Evolutionary conservation across 345 rosid species (phyloP).

Genomic region (Citrus trifoliata): DNA sequence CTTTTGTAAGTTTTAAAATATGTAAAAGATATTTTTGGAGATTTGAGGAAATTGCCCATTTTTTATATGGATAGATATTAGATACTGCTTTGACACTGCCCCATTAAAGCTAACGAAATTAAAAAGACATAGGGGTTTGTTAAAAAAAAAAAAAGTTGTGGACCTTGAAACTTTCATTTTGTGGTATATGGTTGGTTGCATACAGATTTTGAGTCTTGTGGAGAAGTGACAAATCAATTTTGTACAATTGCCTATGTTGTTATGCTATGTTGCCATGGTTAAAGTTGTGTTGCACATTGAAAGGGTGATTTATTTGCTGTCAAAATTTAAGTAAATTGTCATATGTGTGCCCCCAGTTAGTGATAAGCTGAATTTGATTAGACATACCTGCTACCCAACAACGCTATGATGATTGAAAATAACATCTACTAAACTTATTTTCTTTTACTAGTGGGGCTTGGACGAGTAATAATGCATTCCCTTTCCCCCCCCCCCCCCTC

Average conservation of each 20-base stretch:
- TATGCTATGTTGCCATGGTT: too few relatives aligned
- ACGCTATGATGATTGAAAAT: background rate
- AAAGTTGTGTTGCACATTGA: background rate
- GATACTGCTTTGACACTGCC: conserved; percentile 23
- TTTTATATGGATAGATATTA: background rate
- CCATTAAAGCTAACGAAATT: conserved; percentile 15
- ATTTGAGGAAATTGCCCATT: background rate
- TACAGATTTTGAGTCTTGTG: too few relatives aligned
- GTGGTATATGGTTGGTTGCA: background rate
- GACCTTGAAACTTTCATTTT: background rate
- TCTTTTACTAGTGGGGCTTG: background rate
- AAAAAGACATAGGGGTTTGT: background rate
- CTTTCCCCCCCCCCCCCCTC: too few relatives aligned
- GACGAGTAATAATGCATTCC: background rate
- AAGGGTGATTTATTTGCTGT: background rate
- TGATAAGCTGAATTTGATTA: background rate
- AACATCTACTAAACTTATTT: background rate
- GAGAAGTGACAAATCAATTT: too few relatives aligned
- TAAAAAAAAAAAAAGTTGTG: conserved; percentile 10
- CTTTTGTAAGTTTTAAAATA: background rate
- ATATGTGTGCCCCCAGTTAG: background rate
- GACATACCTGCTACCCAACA: background rate
- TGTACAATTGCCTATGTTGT: too few relatives aligned
- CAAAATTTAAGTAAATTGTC: background rate
- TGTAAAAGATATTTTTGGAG: background rate